Percentiles rank a stretch among this genome's conserved stretches.
These are phyloP conservation scores for Porcisia hertigi DNA, from an alignment of 208 protist genomes.

Conservation along the genomic window DNA sequence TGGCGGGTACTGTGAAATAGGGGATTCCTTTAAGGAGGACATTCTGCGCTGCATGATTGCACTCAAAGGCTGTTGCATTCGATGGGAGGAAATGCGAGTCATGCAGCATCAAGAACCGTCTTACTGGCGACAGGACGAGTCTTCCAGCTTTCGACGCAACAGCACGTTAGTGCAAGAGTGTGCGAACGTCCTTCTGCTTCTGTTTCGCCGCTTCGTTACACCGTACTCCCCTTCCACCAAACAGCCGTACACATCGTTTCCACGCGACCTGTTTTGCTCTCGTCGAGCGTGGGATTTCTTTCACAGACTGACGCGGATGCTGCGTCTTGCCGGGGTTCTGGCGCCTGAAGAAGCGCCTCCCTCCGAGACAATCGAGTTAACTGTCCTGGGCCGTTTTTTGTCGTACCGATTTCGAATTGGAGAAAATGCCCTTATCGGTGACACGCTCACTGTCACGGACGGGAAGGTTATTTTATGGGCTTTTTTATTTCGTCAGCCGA, in stretches of 20 bases:
- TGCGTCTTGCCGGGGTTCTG: constrained; percentile 42
- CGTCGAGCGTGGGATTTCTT: constrained; percentile 38
- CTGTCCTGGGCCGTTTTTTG: constrained; percentile 56
- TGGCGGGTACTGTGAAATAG: constrained; percentile 47
- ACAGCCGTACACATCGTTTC: constrained; percentile 51
- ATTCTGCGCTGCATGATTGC: constrained; percentile 29
- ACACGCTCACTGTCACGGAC: constrained; percentile 50
- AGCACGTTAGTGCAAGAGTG: constrained; percentile 1
- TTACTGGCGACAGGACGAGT: constrained; percentile 12
- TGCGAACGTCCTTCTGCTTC: constrained; percentile 51
- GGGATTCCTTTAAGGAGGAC: constrained; percentile 43
- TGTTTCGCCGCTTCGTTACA: constrained; percentile 72
- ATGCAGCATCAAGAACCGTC: constrained; percentile 11
- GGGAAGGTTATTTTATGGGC: constrained; percentile 78
- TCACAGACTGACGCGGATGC: constrained; percentile 30
- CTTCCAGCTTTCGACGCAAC: not conserved
- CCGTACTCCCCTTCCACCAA: constrained; percentile 34
- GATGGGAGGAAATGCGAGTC: constrained; percentile 21
- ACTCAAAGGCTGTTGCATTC: constrained; percentile 14
- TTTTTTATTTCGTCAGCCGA: constrained; percentile 56
- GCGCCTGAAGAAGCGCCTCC: constrained; percentile 16
- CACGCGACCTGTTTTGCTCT: constrained; percentile 49
- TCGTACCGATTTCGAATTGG: constrained; percentile 66
- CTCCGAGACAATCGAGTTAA: constrained; percentile 38
- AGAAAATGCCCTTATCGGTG: not conserved